These are phyloP conservation scores for Cinchona pubescens DNA, from an alignment of 257 asterid species.

Conservation along the genomic window DNA sequence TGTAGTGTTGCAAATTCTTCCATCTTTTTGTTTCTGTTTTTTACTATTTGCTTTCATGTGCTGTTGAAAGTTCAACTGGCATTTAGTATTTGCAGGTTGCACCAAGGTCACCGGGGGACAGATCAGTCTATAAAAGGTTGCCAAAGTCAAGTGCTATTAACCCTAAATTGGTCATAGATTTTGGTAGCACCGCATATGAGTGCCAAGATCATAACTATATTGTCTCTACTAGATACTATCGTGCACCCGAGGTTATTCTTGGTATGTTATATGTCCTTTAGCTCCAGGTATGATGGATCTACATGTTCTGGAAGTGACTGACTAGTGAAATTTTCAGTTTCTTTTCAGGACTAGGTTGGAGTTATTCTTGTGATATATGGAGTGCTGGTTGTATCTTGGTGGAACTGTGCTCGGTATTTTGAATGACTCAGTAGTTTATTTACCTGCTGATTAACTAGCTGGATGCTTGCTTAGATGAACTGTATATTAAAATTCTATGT, in stretches of 20 bases:
- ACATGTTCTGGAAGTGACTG: not conserved
- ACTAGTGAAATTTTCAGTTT: slow-evolving; percentile 2
- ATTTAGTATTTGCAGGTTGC: slow-evolving; percentile 34
- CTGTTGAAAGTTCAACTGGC: slow-evolving; percentile 9
- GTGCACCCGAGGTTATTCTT: slow-evolving; percentile 51
- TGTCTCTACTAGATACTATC: slow-evolving; percentile 51
- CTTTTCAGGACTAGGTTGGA: slow-evolving; percentile 52
- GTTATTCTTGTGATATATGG: slow-evolving; percentile 55
- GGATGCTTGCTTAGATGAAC: slow-evolving; percentile 8
- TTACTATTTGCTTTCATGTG: not conserved
- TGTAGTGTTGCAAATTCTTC: slow-evolving; percentile 1
- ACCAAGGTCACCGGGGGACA: slow-evolving; percentile 39
- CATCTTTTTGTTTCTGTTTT: not conserved
- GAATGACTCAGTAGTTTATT: slow-evolving; percentile 10
- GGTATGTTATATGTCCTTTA: slow-evolving; percentile 23
- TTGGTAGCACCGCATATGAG: slow-evolving; percentile 54
- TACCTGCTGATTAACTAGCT: slow-evolving; percentile 10
- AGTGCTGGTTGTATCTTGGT: slow-evolving; percentile 55
- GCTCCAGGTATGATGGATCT: not conserved
- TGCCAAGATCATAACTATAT: slow-evolving; percentile 48
- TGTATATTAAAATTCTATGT: slow-evolving; percentile 4
- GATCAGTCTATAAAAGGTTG: slow-evolving; percentile 36
- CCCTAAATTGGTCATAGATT: slow-evolving; percentile 53
- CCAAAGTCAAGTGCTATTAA: slow-evolving; percentile 54
- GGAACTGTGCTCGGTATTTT: slow-evolving; percentile 47